Evolutionary conservation across 2,329 filamentous ascomycete genomes (phyloP), one percentile per base, ranked within the genome.

Genomic region (Fusarium floridanum): DNA sequence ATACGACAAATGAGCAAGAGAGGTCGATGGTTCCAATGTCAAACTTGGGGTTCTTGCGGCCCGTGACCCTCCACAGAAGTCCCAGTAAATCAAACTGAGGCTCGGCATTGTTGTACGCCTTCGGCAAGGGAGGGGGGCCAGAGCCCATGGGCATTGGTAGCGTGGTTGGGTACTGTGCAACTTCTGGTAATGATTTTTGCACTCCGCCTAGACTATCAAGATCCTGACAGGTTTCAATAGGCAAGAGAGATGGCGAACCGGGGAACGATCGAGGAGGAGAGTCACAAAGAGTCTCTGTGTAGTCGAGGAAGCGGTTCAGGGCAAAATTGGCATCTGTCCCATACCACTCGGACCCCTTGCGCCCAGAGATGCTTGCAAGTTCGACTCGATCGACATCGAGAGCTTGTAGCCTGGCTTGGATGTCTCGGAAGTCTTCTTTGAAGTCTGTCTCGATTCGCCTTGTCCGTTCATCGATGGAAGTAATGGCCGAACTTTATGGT

Each of bases 211-310:
- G 24, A 17, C 24, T 53, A 53, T 53, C 48, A n/a, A n/a, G 48
- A 6, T 20, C 48, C 5, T n/a, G 24, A 17, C 3, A 29, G 17
- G 48, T 7, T 53, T 32, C 48, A 4, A 12, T 10, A 16, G 48
- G 24, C 9, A 20, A 4, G n/a, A 53, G 27, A 53, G 48, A 53
- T 6, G 48, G 48, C 4, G 48, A 53, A n/a, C 24, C 48, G 6
- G 48, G 48, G 27, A 53, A 53, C 6, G 48, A 53, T 32, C 16
- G 24, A n/a, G 48, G 48, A 53, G 48, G 48, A 53, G 48, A 53
- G 48, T 32, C 48, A 29, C 48, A 32, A 6, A 32, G 27, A 11
- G 48, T 29, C 48, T 53, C 48, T 32, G 24, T 20, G 48, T 32
- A 53, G 6, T 53, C 10, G 10, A 53, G 48, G 8, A 53, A 53